A percentile compares a stretch with the other conserved stretches of the same genome.
Conservation (phyloP, 2,329 filamentous ascomycete species). For the Diaporthe humulicola region DNA sequence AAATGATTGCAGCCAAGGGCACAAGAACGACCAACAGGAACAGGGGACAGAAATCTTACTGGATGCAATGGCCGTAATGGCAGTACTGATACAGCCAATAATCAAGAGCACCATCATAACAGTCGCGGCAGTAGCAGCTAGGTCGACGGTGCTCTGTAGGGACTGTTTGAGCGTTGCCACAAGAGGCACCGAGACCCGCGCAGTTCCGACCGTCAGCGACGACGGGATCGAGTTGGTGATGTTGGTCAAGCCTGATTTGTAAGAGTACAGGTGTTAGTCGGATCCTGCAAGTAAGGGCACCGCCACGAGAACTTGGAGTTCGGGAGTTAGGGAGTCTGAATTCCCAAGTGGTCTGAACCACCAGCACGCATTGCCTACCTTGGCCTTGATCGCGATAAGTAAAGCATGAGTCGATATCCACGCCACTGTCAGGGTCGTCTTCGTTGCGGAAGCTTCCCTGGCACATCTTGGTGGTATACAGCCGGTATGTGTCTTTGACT, state of each 20-base stretch:
- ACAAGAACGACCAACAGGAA: too few species aligned
- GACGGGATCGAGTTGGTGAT: conserved; percentile 44
- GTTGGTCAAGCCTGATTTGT: conserved; percentile 40
- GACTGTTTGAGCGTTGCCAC: conserved; percentile 39
- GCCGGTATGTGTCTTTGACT: conserved; percentile 42
- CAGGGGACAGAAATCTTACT: not conserved
- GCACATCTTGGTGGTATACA: conserved; percentile 43
- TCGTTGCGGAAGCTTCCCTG: conserved; percentile 39
- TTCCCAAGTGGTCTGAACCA: not conserved
- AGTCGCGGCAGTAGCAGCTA: conserved; percentile 40
- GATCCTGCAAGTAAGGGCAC: not conserved
- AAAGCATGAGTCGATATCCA: conserved; percentile 36
- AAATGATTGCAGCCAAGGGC: not conserved
- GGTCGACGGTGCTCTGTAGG: conserved; percentile 38
- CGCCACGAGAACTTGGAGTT: too few species aligned
- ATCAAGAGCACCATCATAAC: conserved; percentile 42
- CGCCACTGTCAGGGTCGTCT: conserved; percentile 33
- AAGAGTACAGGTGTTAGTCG: not conserved
- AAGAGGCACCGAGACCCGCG: conserved; percentile 44
- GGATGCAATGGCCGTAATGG: conserved; percentile 41
- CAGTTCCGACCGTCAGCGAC: conserved; percentile 41
- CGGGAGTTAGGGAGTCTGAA: too few species aligned
- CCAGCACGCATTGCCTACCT: not conserved
- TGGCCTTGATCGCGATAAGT: conserved; percentile 35
- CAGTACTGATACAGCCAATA: conserved; percentile 38